Base-by-base conservation (phyloP, 179 eudicot species). In the Spinacia oleracea region DNA sequence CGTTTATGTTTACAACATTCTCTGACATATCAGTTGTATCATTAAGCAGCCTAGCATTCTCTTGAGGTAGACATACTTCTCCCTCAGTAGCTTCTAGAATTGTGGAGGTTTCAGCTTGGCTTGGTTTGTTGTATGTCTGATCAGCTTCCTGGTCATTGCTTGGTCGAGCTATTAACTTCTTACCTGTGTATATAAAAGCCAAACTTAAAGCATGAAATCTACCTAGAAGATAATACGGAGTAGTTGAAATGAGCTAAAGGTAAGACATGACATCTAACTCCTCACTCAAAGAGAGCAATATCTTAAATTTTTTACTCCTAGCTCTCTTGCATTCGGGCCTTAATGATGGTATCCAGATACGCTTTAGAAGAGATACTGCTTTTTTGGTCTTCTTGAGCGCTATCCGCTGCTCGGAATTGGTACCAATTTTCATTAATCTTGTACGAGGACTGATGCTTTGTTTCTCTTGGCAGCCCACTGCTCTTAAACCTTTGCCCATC, bases 221-320 rank as follows among this genome's bases (percentile, higher is more conserved):
- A 18, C 9, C 7, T 20, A 21, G 59, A 55, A 18, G 8, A 20
- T 21, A 55, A n/a, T n/a, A n/a, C n/a, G n/a, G n/a, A n/a, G 59
- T 55, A 55, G 59, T 55, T 55, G 51, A 46, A 14, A 14, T 14
- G 16, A 46, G 51, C 12, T 1, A 51, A 4, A 51, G 8, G 29
- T 2, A 29, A 16, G 69, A 31, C 40, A 10, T 15, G 58, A 27
- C 38, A 6, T 77, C 48, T 42, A 32, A 51, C 46, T 71, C 46
- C 42, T 60, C 29, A 69, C n/a, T 11, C 12, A 53, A 53, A 18
- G 58, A 9, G 42, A 50, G 58, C 38, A 69, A 15, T 20, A 34
- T 21, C 67, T 58, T 72, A 69, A 56, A 31, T 63, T 18, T 73
- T 51, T 72, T 72, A 72, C 77, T 79, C 77, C 81, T 79, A 25